phyloP scores from a whole-genome alignment of 805 yeast species.

The Wickerhamiella galacta region DNA sequence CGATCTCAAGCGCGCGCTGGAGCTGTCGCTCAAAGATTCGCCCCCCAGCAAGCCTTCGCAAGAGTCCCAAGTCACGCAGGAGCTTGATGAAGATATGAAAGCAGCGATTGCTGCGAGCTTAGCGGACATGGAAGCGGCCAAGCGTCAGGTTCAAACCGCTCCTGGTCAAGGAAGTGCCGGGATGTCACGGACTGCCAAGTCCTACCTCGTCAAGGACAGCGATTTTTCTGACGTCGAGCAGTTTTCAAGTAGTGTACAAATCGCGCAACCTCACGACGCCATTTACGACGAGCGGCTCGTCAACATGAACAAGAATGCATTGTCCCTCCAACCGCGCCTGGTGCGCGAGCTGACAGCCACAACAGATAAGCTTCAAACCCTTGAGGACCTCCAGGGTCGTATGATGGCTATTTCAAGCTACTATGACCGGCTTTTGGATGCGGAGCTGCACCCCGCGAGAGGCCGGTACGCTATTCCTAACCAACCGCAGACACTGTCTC shows the following conservation, averaged over 20 bases:
- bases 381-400: conserved; percentile 15
- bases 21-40: conserved; percentile 51
- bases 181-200: no score
- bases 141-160: not conserved
- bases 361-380: conserved; percentile 12
- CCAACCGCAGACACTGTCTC: no score
- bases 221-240: conserved; percentile 8
- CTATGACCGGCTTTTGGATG: conserved; percentile 15
- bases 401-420: conserved; percentile 12
- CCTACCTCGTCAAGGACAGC: conserved; percentile 1
- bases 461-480: no score
- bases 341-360: conserved; percentile 11
- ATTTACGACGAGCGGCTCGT: conserved; percentile 11
- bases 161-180: not conserved
- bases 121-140: conserved; percentile 34
- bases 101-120: conserved; percentile 91
- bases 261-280: conserved; percentile 14
- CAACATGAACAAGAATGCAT: conserved; percentile 9
- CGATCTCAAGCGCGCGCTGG: conserved; percentile 61
- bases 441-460: conserved; percentile 11
- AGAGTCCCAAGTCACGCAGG: conserved; percentile 21
- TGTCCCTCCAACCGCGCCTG: conserved; percentile 13
- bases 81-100: conserved; percentile 74
- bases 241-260: conserved; percentile 5
- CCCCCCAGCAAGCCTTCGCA: conserved; percentile 16